Evolutionary conservation across 2,329 filamentous ascomycete species (phyloP), one percentile per base, ranked within the genome.

Genomic region (Cladosporium velox): DNA sequence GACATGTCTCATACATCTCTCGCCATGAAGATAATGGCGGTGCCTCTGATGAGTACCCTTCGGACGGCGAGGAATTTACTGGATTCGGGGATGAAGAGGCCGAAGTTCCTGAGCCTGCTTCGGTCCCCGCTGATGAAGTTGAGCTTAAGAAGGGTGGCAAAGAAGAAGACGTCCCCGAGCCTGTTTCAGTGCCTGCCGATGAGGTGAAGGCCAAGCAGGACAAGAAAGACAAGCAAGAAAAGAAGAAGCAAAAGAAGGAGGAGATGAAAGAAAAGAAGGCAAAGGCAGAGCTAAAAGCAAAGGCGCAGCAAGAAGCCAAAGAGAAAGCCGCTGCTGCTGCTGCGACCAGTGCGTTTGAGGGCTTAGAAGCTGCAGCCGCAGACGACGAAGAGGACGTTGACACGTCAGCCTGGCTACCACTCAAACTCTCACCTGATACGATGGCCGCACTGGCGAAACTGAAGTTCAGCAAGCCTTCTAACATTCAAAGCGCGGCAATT

Each of bases 401-500:
- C 74, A 85, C 96, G 62, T 91, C 91, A 15, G 89, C 87, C 32
- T 99, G 95, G 95, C 84, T 87, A 66, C 80, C 85, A 8, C 79
- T 99, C 41, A 86, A 89, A 5, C 82, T 99, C 2, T 94, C 91
- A 0, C 83, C 90, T 0, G 84, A 87, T 60, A 86, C 91, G 0
- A 81, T 97, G 21, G 87, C 88, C 1, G 87, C 92, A 18, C 81
- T 99, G 35, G 89, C 92, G 2, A 90, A 88, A 71, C 82, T 98
- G 68, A 90, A 90, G 66, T 98, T 98, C 76, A 76, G 85, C 4
- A 88, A 87, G 66, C 95, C 95, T 0, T 97, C 93, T 0, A 79
- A 86, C 0, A 97, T 99, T 66, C 95, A 99, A 77, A 80, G 84
- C 24, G 84, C 87, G 38, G 84, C 91, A 0, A 96, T 99, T 71